Evolutionary conservation across 2,329 filamentous ascomycete species (phyloP).

Genomic region (Tolypocladium nubicola): DNA sequence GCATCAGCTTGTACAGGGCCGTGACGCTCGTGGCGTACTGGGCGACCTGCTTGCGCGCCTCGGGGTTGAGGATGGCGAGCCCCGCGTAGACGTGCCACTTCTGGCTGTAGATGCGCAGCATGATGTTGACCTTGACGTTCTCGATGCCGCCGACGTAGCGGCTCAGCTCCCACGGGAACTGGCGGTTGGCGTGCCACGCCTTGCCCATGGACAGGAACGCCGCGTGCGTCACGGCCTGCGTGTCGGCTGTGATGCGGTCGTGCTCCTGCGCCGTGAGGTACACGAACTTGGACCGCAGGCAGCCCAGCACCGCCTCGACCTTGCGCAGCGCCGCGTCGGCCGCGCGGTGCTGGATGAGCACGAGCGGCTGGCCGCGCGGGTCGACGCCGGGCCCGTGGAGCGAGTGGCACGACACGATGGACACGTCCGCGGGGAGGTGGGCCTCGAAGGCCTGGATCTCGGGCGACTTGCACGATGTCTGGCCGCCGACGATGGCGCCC

Average conservation of each 20-base stretch:
- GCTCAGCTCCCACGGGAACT: slow-evolving; percentile 95
- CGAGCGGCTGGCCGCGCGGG: slow-evolving; percentile 78
- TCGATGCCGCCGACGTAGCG: slow-evolving; percentile 96
- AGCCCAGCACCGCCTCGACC: slow-evolving; percentile 72
- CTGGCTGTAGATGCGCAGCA: slow-evolving; percentile 91
- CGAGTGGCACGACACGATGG: slow-evolving; percentile 93
- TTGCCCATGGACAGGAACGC: slow-evolving; percentile 97
- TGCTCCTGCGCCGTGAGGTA: slow-evolving; percentile 80
- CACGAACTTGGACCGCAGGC: slow-evolving; percentile 77
- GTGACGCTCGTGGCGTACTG: slow-evolving; percentile 92
- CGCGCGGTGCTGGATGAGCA: slow-evolving; percentile 87
- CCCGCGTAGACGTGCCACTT: slow-evolving; percentile 99
- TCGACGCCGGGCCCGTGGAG: slow-evolving; percentile 90
- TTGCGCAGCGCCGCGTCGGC: slow-evolving; percentile 65
- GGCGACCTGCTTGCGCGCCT: slow-evolving; percentile 81
- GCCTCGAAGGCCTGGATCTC: slow-evolving; percentile 90
- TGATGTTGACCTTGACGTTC: slow-evolving; percentile 99
- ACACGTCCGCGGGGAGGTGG: slow-evolving; percentile 76
- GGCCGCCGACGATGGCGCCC: slow-evolving; percentile 89
- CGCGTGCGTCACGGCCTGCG: slow-evolving; percentile 93
- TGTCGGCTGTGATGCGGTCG: slow-evolving; percentile 95
- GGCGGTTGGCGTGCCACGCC: slow-evolving; percentile 87
- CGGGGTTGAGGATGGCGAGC: slow-evolving; percentile 90
- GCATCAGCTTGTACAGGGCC: slow-evolving; percentile 93
- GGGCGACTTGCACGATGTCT: slow-evolving; percentile 96